A percentile compares a stretch with the other conserved stretches of the same genome.
Evolutionary conservation across 1,139 yeast genomes (phyloP).

Genomic region (Lodderomyces margitis): DNA sequence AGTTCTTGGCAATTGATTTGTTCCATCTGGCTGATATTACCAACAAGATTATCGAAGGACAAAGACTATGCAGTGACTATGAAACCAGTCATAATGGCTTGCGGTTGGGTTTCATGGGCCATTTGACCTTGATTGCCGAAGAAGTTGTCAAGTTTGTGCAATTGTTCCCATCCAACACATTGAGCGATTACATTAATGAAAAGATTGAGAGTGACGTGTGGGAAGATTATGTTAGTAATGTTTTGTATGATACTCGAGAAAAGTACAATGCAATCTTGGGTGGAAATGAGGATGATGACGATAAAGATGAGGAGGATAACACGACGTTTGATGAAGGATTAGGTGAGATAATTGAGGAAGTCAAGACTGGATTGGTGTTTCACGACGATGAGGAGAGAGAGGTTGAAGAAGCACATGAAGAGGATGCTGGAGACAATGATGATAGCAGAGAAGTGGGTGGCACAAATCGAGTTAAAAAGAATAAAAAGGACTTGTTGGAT

Average conservation of each 20-base stretch:
- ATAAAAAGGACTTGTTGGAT: slow-evolving; percentile 16
- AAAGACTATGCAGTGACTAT: slow-evolving; percentile 68
- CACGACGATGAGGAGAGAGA: slow-evolving; percentile 31
- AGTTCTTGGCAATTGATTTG: slow-evolving; percentile 81
- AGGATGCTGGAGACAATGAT: slow-evolving; percentile 14
- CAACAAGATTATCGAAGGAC: slow-evolving; percentile 78
- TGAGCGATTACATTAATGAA: slow-evolving; percentile 58
- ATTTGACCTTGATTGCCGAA: slow-evolving; percentile 89
- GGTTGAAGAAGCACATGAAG: slow-evolving; percentile 1
- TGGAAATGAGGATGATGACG: slow-evolving; percentile 39
- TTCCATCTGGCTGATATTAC: slow-evolving; percentile 80
- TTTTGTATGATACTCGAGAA: slow-evolving; percentile 84
- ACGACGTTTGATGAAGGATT: slow-evolving; percentile 49
- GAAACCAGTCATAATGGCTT: slow-evolving; percentile 60
- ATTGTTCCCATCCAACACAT: slow-evolving; percentile 59
- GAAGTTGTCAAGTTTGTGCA: slow-evolving; percentile 95
- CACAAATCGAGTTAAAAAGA: not conserved
- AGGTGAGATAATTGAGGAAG: slow-evolving; percentile 44
- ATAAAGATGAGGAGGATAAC: slow-evolving; percentile 34
- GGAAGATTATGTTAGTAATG: slow-evolving; percentile 82
- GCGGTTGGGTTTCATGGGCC: slow-evolving; percentile 96
- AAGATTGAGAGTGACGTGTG: slow-evolving; percentile 65
- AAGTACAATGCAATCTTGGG: slow-evolving; percentile 94
- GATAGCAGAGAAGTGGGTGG: slow-evolving; percentile 10
- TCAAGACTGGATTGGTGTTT: slow-evolving; percentile 35